Evolutionary conservation across 2,329 filamentous ascomycete genomes (phyloP).

Genomic region (Coniella lustricola): DNA sequence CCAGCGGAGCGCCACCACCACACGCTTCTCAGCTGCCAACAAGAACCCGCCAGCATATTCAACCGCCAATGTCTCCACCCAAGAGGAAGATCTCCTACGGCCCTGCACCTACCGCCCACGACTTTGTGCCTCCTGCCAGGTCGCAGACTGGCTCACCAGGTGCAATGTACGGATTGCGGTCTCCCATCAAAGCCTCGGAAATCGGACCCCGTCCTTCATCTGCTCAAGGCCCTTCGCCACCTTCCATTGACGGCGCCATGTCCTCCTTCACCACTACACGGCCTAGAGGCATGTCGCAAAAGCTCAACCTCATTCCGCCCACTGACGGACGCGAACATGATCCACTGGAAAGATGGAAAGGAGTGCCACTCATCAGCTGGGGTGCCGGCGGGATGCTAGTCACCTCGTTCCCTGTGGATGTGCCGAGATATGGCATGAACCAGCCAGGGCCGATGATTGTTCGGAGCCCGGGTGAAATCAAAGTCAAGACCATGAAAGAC

Average conservation of each 20-base stretch:
- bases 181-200: conserved; percentile 29
- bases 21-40: conserved; percentile 18
- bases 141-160: conserved; percentile 58
- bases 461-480: conserved; percentile 74
- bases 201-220: conserved; percentile 48
- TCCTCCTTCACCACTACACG: conserved; percentile 29
- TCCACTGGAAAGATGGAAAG: conserved; percentile 82
- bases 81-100: conserved; percentile 49
- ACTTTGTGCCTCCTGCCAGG: conserved; percentile 46
- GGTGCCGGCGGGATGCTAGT: conserved; percentile 77
- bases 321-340: conserved; percentile 65
- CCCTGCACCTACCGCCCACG: conserved; percentile 26
- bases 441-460: conserved; percentile 70
- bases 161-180: conserved; percentile 34
- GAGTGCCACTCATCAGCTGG: conserved; percentile 79
- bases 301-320: conserved; percentile 52
- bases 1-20: conserved; percentile 19
- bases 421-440: conserved; percentile 76
- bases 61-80: conserved; percentile 47
- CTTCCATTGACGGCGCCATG: conserved; percentile 18
- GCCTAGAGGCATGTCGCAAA: conserved; percentile 46
- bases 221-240: conserved; percentile 33
- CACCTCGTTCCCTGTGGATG: conserved; percentile 80
- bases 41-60: conserved; percentile 40
- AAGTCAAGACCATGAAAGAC: conserved; percentile 67